Base-by-base conservation (phyloP, 306 rosid genomes). In the Astragalus glycyphyllos region DNA sequence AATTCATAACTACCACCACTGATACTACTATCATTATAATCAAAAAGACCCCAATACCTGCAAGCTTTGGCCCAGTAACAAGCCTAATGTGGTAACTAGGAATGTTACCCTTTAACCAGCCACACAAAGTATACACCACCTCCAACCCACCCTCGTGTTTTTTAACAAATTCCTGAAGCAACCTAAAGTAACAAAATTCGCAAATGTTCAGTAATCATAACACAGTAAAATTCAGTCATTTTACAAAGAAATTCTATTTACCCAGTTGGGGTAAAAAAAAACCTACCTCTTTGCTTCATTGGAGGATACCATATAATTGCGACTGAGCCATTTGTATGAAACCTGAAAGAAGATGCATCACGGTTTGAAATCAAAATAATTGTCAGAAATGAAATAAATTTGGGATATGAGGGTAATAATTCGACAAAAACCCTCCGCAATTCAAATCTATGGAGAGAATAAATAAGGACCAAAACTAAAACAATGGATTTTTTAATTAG, bases 291-390 rank as follows among this genome's bases (percentile, higher is more conserved):
- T 95, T 44, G 99, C 99, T 65, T 79, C 81, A 74, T 85, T 74
- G 34, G 97, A 91, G 14, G 99, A 82, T 62, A 95, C 71, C 86
- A 83, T 81, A 87, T 91, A 91, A 81, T 79, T 89, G 80, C 97
- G 97, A 84, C 97, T 95, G 48, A 95, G 80, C 99, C 99, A 95
- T 68, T 95, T 91, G 84, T 95, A 95, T 26, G 97, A 91, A 82
- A 91, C 97, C 98, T 90, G 83, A 62, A 65, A 71, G 49, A 78
- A 42, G 31, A 79, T 10, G 63, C 17, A 10, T 51, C 12, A 6
- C 46, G 35, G 47, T 38, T 16, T 41, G 58, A 31, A 40, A 37
- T 50, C 13, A 65, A 57, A 47, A 2, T 35, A 41, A 8, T 58
- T 49, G 17, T 32, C 23, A 47, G 4, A 63, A 74, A 54, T 2